Evolutionary conservation across 2,329 filamentous ascomycete species (phyloP), one percentile per base, ranked within the genome.

Genomic region (Fusarium napiforme): DNA sequence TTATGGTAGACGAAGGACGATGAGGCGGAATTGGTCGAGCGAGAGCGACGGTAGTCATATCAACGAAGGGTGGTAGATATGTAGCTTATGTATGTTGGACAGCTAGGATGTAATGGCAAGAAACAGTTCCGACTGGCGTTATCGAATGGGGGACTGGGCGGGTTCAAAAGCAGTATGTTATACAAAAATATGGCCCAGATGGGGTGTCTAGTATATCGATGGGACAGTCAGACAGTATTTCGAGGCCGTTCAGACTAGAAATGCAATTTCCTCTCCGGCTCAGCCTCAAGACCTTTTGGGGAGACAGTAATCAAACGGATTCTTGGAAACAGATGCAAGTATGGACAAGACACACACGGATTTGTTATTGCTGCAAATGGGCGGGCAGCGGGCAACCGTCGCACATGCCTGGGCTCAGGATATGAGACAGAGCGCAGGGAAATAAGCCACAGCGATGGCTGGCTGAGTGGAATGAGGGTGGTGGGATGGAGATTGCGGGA

Each of bases 21-120:
- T 86, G 85, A 62, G 84, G 81, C 66, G 83, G 80, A 60, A 87
- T 82, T 61, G 85, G 85, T 78, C 86, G 82, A 39, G 86, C 82
- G 46, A 90, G 80, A 55, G 88, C 86, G 78, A 90, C 85, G 60
- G 88, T 89, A 66, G 88, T 85, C 88, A 90, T 90, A 60, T 69
- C 64, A 70, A 71, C 70, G 71, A 39, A 45, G 19, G 60, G 23
- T 40, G 57, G 28, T 50, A 50, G 47, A 50, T 50, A 23, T 34
- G 47, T 30, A 52, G 50, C 47, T 49, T 60, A 60, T 63, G 60
- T 32, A 60, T 64, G 60, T 34, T 67, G 63, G 45, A 67, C 60
- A 60, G 34, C 26, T 62, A 37, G 36, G 36, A 19, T 58, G 36
- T 64, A 26, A 53, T 55, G 46, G 47, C 47, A 56, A 64, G 40